Conservation (phyloP, 192 early-diverging fungal genomes). For the Coemansia sp. region DNA sequence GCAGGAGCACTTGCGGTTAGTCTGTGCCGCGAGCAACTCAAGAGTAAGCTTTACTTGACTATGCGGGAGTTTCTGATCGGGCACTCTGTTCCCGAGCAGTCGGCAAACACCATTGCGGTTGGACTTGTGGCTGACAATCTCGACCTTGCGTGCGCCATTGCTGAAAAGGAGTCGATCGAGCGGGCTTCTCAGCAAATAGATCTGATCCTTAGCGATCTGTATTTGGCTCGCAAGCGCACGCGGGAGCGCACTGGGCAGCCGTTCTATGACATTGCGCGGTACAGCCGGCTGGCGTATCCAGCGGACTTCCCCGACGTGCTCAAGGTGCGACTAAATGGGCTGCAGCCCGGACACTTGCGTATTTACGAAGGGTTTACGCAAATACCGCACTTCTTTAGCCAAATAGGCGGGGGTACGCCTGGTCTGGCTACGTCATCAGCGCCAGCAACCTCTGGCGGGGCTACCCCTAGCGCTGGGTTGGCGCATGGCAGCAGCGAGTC, state of each 20-base stretch:
- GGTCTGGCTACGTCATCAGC: conserved; percentile 4
- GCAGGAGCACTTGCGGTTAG: conserved; percentile 88
- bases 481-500: conserved; percentile 8
- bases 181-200: conserved; percentile 96
- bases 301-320: conserved; percentile 86
- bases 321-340: conserved; percentile 80
- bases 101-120: conserved; percentile 82
- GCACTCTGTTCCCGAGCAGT: conserved; percentile 46
- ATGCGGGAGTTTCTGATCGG: conserved; percentile 55
- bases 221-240: conserved; percentile 80
- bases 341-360: conserved; percentile 76
- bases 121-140: conserved; percentile 91
- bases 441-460: not conserved
- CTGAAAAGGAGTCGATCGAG: conserved; percentile 95
- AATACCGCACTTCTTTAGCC: conserved; percentile 65
- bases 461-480: not conserved
- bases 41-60: conserved; percentile 72
- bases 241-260: conserved; percentile 89
- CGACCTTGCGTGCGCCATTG: conserved; percentile 91
- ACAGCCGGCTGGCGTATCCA: conserved; percentile 78
- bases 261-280: conserved; percentile 86
- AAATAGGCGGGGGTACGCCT: conserved; percentile 43
- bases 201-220: conserved; percentile 73
- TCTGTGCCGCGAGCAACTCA: conserved; percentile 91
- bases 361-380: conserved; percentile 87